Percentiles rank a stretch among this genome's conserved stretches.
These are phyloP conservation scores for Penicillium sp. DNA, from an alignment of 2,329 filamentous ascomycete genomes.

Conservation along the genomic window DNA sequence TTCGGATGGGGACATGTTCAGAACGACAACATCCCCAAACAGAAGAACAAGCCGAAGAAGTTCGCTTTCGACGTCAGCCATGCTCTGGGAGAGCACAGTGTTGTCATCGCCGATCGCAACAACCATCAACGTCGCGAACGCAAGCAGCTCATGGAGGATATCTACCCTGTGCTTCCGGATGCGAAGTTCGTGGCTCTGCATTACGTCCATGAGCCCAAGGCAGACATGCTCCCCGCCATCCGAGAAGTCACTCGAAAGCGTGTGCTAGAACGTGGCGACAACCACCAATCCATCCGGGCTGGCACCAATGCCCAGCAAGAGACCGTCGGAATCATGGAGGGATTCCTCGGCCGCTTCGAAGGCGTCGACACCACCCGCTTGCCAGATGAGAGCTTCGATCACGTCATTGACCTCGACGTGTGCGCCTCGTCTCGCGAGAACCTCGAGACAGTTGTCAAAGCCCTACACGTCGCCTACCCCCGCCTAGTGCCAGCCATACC, in stretches of 20 bases:
- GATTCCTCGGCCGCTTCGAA: conserved; percentile 85
- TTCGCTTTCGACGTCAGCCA: conserved; percentile 73
- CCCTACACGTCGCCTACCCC: conserved; percentile 75
- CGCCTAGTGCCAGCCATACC: conserved; percentile 68
- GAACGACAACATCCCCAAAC: conserved; percentile 90
- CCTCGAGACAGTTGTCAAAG: conserved; percentile 72
- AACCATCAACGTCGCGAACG: conserved; percentile 88
- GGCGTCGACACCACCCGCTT: conserved; percentile 62
- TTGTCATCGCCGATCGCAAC: conserved; percentile 89
- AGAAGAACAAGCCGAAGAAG: conserved; percentile 68
- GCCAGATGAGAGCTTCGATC: conserved; percentile 83
- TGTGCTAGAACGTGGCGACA: conserved; percentile 83
- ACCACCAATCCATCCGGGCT: conserved; percentile 96
- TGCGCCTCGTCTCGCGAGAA: conserved; percentile 76
- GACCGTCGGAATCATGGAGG: conserved; percentile 89
- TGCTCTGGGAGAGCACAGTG: conserved; percentile 63
- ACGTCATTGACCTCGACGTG: conserved; percentile 81
- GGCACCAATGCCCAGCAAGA: conserved; percentile 69
- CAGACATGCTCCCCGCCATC: conserved; percentile 66
- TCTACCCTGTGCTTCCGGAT: conserved; percentile 60
- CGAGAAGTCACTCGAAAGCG: conserved; percentile 72
- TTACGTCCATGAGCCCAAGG: conserved; percentile 72
- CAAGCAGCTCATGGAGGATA: conserved; percentile 79
- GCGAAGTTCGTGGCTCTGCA: conserved; percentile 81
- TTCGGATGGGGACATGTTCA: conserved; percentile 93